Base-by-base conservation (phyloP, 192 early-diverging fungal genomes). In the Coemansia sp. region DNA sequence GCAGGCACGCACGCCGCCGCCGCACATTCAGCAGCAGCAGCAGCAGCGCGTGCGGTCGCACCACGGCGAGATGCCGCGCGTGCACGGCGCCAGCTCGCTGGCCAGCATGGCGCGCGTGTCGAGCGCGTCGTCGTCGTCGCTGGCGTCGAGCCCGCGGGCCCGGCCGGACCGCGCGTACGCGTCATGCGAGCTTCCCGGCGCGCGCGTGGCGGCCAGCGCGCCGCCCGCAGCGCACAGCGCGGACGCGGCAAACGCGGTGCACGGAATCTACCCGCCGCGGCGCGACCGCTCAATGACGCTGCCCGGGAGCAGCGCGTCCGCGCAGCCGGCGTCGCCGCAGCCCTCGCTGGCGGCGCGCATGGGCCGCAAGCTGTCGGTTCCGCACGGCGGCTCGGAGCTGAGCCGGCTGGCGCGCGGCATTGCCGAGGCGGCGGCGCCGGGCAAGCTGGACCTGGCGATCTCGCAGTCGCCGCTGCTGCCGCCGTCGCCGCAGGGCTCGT, bases 261-360 rank as follows among this genome's bases (percentile, higher is more conserved):
- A 44, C 22, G 17, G 46, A 19, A 11, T 26, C 10, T 17, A 26
- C 27, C 22, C 53, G 31, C 5, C 41, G 43, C 63, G 50, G 42
- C 71, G 71, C 30, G 64, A 67, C 26, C 71, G 71, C 21, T 75
- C 71, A 10, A 56, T 63, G 60, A 75, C 71, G 0, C 35, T 75
- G 17, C 71, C 71, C 0, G 46, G 65, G 8, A 50, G 56, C 35
- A n/a, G n/a, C n/a, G n/a, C n/a, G n/a, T n/a, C n/a, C n/a, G n/a
- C n/a, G n/a, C 35, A 46, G 17, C 50, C 54, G 7, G 10, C 21
- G 9, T 4, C 23, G 28, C 29, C 14, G 22, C 43, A 35, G 25
- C 19, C 45, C 5, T 7, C 11, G 22, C 43, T 2, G 36, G 27
- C 55, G 14, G 17, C 21, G 8, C 42, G 55, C 25, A 34, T 39